Evolutionary conservation across 129 eudicot genomes (phyloP), one percentile per base, ranked within the genome.

Genomic region (Tanacetum coccineum): DNA sequence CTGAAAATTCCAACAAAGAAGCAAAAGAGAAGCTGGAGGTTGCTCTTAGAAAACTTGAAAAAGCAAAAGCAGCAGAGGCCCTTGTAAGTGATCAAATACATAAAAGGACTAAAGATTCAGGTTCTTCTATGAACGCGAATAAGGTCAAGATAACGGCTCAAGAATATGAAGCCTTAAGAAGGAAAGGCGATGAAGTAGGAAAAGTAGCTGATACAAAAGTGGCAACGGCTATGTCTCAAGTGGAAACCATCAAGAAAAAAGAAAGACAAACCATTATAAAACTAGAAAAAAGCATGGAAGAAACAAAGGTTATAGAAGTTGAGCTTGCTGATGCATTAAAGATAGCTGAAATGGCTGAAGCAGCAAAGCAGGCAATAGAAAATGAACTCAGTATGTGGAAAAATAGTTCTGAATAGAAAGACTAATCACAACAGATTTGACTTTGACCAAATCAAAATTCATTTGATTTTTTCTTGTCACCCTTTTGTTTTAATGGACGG

Each of bases 331-430:
- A 81, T 1, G 95, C 97, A 79, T 50, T 89, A 18, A 87, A 84
- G 83, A 68, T 68, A 57, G 95, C 94, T 22, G 97, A 89, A 61
- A 77, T 68, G 85, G 99, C 88, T 0, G 97, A 89, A 45, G 93
- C 87, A 0, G 95, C 90, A 51, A 77, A 78, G 50, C 72, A 73
- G 57, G 81, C 79, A 3, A 73, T 84, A 19, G 95, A 89, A 81
- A 70, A 66, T 39, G 97, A 94, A 67, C 84, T 94, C 50, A 68
- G 28, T 47, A 85, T 77, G 70, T 71, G 80, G 78, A 87, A 77
- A 88, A 50, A 32, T 32, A 8, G 39, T 32, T 32, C 39, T 32
- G 39, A 6, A 7, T 67, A 78, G 39, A 52, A 64, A 5, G 67
- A 32, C 68, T 60, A 69, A 12, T 58, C 30, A 54, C 59, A 54